These are phyloP conservation scores for Neofusicoccum ribis DNA, from an alignment of 2,329 filamentous ascomycete genomes.

Conservation along the genomic window DNA sequence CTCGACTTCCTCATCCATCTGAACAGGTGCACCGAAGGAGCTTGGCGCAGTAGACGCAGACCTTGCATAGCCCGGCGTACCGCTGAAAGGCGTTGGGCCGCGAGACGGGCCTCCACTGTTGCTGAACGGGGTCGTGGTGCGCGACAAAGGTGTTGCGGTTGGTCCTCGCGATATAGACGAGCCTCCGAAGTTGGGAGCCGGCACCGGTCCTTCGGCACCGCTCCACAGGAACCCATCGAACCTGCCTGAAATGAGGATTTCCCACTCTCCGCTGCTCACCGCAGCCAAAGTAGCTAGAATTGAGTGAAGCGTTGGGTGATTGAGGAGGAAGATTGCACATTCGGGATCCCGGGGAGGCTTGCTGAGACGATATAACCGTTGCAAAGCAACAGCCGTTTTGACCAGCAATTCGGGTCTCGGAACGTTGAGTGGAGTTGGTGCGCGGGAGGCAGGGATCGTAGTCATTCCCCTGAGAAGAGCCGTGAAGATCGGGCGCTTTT, in stretches of 20 bases:
- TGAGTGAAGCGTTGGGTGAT: slow-evolving; percentile 78
- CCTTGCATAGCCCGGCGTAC: slow-evolving; percentile 1
- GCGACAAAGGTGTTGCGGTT: slow-evolving; percentile 41
- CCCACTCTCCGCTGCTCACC: slow-evolving; percentile 92
- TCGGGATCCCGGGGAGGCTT: slow-evolving; percentile 80
- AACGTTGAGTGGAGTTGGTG: slow-evolving; percentile 65
- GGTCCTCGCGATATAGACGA: slow-evolving; percentile 29
- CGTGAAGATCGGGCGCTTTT: slow-evolving; percentile 79
- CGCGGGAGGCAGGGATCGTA: slow-evolving; percentile 55
- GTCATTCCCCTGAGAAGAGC: slow-evolving; percentile 67
- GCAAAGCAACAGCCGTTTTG: slow-evolving; percentile 74
- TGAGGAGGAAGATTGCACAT: slow-evolving; percentile 80
- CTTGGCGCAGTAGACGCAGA: slow-evolving; percentile 33
- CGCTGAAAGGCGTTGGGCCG: slow-evolving; percentile 51
- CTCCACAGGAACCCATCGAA: slow-evolving; percentile 97
- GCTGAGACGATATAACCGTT: slow-evolving; percentile 77
- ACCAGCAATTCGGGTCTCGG: slow-evolving; percentile 71
- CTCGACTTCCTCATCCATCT: slow-evolving; percentile 90
- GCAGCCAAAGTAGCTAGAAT: slow-evolving; percentile 83
- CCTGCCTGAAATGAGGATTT: slow-evolving; percentile 87
- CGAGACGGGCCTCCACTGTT: slow-evolving; percentile 50
- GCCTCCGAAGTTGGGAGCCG: slow-evolving; percentile 20
- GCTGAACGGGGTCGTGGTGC: slow-evolving; percentile 56
- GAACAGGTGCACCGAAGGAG: slow-evolving; percentile 70
- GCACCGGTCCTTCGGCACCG: slow-evolving; percentile 67